Percentiles rank a stretch among this genome's conserved stretches.
These are phyloP conservation scores for Hapsidospora chrysogenum DNA, from an alignment of 495 filamentous ascomycete species.

Conservation along the genomic window DNA sequence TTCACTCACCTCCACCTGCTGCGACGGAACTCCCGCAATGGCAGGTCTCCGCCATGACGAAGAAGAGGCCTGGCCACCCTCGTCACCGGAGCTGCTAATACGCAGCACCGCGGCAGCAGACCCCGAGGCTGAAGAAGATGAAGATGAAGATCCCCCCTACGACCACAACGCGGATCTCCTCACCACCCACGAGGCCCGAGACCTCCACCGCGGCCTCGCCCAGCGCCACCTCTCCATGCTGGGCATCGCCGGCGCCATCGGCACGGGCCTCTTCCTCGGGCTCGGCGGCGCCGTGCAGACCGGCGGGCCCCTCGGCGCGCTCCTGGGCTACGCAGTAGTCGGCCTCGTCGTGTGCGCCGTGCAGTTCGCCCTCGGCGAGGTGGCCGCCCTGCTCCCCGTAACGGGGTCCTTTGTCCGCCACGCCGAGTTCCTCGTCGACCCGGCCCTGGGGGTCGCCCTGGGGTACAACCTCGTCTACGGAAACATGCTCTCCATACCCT, in stretches of 20 bases:
- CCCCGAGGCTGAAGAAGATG: no score
- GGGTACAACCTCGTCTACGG: conserved; percentile 42
- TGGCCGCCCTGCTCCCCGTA: conserved; percentile 44
- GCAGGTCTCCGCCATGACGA: no score
- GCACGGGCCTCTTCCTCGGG: conserved; percentile 39
- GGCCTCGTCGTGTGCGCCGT: conserved; percentile 32
- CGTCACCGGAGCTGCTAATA: no score
- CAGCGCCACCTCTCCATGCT: conserved; percentile 33
- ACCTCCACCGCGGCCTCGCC: conserved; percentile 22
- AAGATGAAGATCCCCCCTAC: no score
- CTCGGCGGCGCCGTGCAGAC: conserved; percentile 29
- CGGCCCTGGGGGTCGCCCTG: conserved; percentile 65
- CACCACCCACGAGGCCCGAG: conserved; percentile 16
- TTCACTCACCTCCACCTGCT: no score
- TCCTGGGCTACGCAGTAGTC: conserved; percentile 36
- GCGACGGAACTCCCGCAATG: no score
- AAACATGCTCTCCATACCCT: conserved; percentile 32
- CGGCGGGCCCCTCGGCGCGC: conserved; percentile 30
- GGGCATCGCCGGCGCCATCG: conserved; percentile 26
- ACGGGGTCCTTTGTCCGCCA: conserved; percentile 43
- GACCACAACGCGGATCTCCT: conserved; percentile 9
- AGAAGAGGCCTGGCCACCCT: no score
- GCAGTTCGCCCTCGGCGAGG: conserved; percentile 40
- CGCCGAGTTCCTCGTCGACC: conserved; percentile 57
- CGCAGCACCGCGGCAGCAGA: no score